Conservation (phyloP, 2,329 filamentous ascomycete genomes). For the Bertia moriformis region DNA sequence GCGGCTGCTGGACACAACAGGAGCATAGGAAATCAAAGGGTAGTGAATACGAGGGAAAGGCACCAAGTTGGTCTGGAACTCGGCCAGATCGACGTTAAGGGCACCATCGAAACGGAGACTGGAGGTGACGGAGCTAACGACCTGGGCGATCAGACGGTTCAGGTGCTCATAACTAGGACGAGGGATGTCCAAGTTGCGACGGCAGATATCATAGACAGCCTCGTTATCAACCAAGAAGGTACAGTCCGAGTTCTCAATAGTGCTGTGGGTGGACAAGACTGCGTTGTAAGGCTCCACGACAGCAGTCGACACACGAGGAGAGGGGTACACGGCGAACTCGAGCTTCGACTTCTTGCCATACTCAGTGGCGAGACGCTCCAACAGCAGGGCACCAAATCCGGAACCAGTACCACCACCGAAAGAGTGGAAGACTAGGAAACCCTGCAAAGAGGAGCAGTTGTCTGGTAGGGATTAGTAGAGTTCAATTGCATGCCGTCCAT, state of each 20-base stretch:
- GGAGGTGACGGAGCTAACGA: slow-evolving; percentile 62
- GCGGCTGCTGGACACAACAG: slow-evolving; percentile 58
- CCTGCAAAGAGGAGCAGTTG: slow-evolving; percentile 60
- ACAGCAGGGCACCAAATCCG: slow-evolving; percentile 57
- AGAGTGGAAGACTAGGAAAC: slow-evolving; percentile 63
- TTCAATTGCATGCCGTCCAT: background rate
- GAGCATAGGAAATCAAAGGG: slow-evolving; percentile 59
- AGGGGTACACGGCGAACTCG: slow-evolving; percentile 60
- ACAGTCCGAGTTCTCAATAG: slow-evolving; percentile 65
- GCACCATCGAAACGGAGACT: slow-evolving; percentile 60
- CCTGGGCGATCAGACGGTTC: slow-evolving; percentile 60
- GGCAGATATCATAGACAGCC: slow-evolving; percentile 63
- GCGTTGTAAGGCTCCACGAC: slow-evolving; percentile 65
- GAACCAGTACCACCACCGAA: slow-evolving; percentile 62
- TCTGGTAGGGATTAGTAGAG: slow-evolving; percentile 25
- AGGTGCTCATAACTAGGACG: slow-evolving; percentile 58
- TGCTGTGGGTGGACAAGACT: slow-evolving; percentile 60
- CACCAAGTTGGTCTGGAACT: slow-evolving; percentile 66
- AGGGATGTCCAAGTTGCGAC: slow-evolving; percentile 55
- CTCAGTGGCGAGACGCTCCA: slow-evolving; percentile 60
- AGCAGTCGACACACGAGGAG: slow-evolving; percentile 54
- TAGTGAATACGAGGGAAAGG: slow-evolving; percentile 64
- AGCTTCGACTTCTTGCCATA: slow-evolving; percentile 69
- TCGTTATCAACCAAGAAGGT: slow-evolving; percentile 67
- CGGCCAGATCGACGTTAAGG: slow-evolving; percentile 61